These are phyloP conservation scores for Phytophthora constricta DNA, from an alignment of 352 stramenopile genomes.

Conservation along the genomic window DNA sequence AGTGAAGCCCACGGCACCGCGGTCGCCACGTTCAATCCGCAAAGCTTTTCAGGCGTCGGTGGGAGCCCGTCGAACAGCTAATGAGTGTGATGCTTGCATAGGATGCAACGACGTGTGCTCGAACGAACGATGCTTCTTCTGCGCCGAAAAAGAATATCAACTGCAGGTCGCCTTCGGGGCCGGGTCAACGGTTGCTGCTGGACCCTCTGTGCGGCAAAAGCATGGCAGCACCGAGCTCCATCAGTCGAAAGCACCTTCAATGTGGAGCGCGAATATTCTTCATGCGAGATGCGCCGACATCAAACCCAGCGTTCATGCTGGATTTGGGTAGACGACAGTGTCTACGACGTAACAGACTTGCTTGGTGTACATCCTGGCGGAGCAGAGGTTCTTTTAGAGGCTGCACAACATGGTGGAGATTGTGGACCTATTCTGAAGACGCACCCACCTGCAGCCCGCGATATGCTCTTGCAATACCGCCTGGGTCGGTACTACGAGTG, in stretches of 20 bases:
- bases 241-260: conserved; percentile 39
- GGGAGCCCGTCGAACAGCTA: conserved; percentile 35
- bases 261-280: conserved; percentile 77
- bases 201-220: conserved; percentile 26
- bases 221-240: conserved; percentile 36
- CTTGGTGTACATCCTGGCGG: conserved; percentile 90
- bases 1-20: conserved; percentile 3
- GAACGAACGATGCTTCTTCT: conserved; percentile 72
- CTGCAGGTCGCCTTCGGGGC: conserved; percentile 53
- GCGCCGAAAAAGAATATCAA: conserved; percentile 79
- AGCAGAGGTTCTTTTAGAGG: conserved; percentile 64
- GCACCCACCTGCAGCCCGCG: conserved; percentile 50
- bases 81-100: conserved; percentile 78
- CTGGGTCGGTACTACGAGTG: conserved; percentile 74
- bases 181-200: conserved; percentile 29
- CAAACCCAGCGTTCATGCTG: conserved; percentile 86
- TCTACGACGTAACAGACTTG: conserved; percentile 94
- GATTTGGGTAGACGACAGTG: conserved; percentile 86
- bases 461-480: conserved; percentile 62
- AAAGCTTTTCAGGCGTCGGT: conserved; percentile 32
- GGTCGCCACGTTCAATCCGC: conserved; percentile 20
- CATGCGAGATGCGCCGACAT: conserved; percentile 90
- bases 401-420: conserved; percentile 56
- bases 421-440: conserved; percentile 60
- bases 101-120: conserved; percentile 80